A percentile compares a stretch with the other conserved stretches of the same genome.
These are phyloP conservation scores for Clarkia xantiana DNA, from an alignment of 345 rosid genomes.

Conservation along the genomic window DNA sequence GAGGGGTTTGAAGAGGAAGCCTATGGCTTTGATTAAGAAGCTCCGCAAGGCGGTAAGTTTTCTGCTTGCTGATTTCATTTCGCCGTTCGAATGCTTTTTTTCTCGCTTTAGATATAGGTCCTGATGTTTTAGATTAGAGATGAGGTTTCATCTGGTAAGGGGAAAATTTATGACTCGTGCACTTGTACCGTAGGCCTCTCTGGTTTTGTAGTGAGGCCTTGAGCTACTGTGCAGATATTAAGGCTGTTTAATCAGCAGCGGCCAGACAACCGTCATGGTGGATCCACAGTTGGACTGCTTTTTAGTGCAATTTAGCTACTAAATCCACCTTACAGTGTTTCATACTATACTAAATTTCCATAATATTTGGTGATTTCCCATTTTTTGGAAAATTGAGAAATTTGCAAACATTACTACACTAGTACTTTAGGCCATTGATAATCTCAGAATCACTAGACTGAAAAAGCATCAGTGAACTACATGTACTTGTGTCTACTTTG, in stretches of 20 bases:
- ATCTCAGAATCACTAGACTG: too few relatives aligned
- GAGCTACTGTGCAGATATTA: constrained; percentile 7
- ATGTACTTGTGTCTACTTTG: too few relatives aligned
- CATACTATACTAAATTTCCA: too few relatives aligned
- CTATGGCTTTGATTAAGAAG: constrained; percentile 73
- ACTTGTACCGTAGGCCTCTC: constrained; percentile 9
- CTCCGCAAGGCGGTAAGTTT: constrained; percentile 56
- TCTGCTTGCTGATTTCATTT: not conserved
- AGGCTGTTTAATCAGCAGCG: constrained; percentile 13
- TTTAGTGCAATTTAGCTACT: constrained; percentile 7
- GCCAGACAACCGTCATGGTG: constrained; percentile 12
- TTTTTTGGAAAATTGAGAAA: too few relatives aligned
- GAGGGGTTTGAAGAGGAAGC: constrained; percentile 75
- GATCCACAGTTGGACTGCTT: constrained; percentile 10
- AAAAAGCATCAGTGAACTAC: too few relatives aligned
- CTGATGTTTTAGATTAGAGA: too few relatives aligned
- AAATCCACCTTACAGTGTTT: not conserved
- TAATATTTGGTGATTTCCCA: too few relatives aligned
- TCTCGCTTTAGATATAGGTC: too few relatives aligned
- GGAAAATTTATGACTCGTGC: not conserved
- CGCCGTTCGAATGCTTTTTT: too few relatives aligned
- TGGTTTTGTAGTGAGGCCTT: constrained; percentile 6
- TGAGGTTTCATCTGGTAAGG: not conserved
- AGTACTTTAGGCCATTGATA: too few relatives aligned
- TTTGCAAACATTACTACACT: too few relatives aligned